Base-by-base conservation (phyloP, 352 stramenopile genomes). In the Pythium chondricola region DNA sequence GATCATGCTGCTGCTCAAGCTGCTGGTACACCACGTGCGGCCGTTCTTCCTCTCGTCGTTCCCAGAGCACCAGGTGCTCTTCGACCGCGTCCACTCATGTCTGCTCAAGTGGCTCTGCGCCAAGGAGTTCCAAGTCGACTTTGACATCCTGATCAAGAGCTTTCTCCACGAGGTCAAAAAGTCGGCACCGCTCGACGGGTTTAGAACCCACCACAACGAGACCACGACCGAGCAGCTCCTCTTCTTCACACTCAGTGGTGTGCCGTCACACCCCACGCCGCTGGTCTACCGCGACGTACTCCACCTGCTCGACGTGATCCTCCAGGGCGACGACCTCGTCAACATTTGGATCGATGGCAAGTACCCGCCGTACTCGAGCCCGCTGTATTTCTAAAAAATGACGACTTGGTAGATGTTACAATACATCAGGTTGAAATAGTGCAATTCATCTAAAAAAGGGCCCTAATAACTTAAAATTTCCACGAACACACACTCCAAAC, bases 271-370 rank as follows among this genome's bases (percentile, higher is more conserved):
- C 46, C 63, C 72, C n/a, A 72, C 55, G 26, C 74, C 80, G 0
- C 55, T 87, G 20, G 43, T 59, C 24, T 85, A 78, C 44, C 69
- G 70, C 24, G 74, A 89, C 37, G 69, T 87, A 30, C 46, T 85
- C 21, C 56, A 75, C 2, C 42, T 88, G 26, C 48, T 87, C 6
- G 63, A 75, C 22, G 59, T 85, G 35, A 74, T 89, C 22, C 45
- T 87, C 30, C 69, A 88, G 18, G 56, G 74, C 22, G 77, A 92
- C 48, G 75, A 86, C 42, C 48, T 89, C 25, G 52, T 82, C 25
- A 88, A 84, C 33, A 74, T 83, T 48, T 87, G 75, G 72, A 83
- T 89, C 46, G 75, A 89, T 44, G 69, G 82, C 26, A 61, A 67
- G 14, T 84, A 85, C 48, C 79, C 71, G 9, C 75, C 69, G 3